Evolutionary conservation across 2,329 filamentous ascomycete genomes (phyloP).

Genomic region (Plenodomus biglobosus): DNA sequence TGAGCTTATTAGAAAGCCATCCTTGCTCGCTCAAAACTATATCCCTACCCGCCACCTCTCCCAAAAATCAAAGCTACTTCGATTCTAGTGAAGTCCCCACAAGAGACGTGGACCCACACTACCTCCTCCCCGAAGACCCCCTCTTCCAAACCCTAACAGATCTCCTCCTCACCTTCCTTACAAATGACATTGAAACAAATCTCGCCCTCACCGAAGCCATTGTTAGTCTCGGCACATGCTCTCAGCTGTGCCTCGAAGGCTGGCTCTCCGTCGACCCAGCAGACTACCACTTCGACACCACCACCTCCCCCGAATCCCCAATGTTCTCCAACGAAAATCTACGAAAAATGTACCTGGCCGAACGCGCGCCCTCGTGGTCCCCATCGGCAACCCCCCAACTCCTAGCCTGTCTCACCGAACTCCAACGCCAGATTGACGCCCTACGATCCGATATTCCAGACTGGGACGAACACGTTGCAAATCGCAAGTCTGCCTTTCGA

Average conservation of each 20-base stretch:
- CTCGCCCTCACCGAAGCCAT: constrained; percentile 82
- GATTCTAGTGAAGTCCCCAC: constrained; percentile 49
- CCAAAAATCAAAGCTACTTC: constrained; percentile 56
- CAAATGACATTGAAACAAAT: constrained; percentile 90
- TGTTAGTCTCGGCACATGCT: constrained; percentile 79
- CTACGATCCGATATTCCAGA: constrained; percentile 50
- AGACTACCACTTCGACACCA: constrained; percentile 34
- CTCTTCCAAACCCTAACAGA: constrained; percentile 55
- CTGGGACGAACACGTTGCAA: constrained; percentile 52
- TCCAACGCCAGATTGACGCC: constrained; percentile 47
- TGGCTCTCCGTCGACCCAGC: constrained; percentile 78
- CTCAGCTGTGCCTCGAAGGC: constrained; percentile 81
- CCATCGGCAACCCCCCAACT: constrained; percentile 44
- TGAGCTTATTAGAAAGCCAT: constrained; percentile 69
- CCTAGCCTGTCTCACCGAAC: constrained; percentile 45
- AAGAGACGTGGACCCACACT: constrained; percentile 64
- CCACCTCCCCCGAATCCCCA: neutral
- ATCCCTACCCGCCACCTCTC: constrained; percentile 61
- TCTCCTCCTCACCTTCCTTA: constrained; percentile 77
- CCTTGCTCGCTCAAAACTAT: constrained; percentile 72
- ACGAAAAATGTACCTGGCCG: constrained; percentile 40
- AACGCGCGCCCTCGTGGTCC: constrained; percentile 42
- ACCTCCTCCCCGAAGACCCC: constrained; percentile 62
- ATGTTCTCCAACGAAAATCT: constrained; percentile 26
- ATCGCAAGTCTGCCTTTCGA: constrained; percentile 53